These are phyloP conservation scores for Viridothelium virens DNA, from an alignment of 495 filamentous ascomycete species.

Conservation along the genomic window DNA sequence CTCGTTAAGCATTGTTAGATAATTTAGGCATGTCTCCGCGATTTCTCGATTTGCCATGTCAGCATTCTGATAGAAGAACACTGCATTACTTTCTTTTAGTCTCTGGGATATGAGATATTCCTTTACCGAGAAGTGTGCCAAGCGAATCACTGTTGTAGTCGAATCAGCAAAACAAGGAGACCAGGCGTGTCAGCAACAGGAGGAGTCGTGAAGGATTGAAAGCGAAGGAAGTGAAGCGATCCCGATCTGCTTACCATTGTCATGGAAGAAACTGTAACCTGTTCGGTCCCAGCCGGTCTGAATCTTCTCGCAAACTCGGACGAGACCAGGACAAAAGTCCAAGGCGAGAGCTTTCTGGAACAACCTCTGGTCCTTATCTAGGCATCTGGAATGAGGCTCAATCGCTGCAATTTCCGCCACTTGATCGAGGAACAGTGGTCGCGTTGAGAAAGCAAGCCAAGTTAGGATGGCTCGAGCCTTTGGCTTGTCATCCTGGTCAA, in stretches of 20 bases:
- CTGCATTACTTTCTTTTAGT: background rate
- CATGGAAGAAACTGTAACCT: background rate
- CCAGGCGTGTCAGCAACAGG: background rate
- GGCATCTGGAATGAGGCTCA: background rate
- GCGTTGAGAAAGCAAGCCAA: conserved; percentile 5
- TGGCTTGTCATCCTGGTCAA: background rate
- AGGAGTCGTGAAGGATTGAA: background rate
- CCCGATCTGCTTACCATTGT: background rate
- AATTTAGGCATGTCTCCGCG: background rate
- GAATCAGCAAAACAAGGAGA: too few relatives aligned
- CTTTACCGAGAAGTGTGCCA: conserved; percentile 13
- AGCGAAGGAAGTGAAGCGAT: background rate
- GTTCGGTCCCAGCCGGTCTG: background rate
- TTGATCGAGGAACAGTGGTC: conserved; percentile 4
- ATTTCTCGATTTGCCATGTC: background rate
- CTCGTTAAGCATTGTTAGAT: background rate
- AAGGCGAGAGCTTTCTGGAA: background rate
- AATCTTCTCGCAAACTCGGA: conserved; percentile 4
- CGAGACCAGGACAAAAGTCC: conserved; percentile 2
- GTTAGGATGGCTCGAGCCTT: background rate
- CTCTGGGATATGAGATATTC: conserved; percentile 10
- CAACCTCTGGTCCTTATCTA: background rate
- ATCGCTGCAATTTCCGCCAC: background rate
- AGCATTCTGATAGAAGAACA: background rate
- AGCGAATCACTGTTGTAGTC: conserved; percentile 1